These are phyloP conservation scores for Nannizziopsis barbatae DNA, from an alignment of 2,329 filamentous ascomycete species.

Conservation along the genomic window DNA sequence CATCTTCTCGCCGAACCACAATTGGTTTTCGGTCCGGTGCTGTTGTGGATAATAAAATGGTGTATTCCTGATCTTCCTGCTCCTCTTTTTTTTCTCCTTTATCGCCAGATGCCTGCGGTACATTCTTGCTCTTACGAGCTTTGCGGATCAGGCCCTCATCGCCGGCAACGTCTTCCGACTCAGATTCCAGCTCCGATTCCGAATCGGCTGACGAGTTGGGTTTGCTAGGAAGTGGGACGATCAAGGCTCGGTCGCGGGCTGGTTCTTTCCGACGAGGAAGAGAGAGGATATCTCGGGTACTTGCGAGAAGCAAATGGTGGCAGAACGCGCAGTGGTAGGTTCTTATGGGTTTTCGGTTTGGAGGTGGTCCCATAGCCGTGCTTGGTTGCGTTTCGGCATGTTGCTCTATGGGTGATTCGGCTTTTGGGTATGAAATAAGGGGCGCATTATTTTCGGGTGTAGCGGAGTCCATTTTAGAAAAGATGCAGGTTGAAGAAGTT, in stretches of 20 bases:
- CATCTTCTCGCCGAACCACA: conserved; percentile 47
- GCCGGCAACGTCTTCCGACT: conserved; percentile 13
- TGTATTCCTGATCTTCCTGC: conserved; percentile 27
- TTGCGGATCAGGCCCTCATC: conserved; percentile 4
- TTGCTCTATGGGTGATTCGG: neutral
- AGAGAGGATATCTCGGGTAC: conserved; percentile 40
- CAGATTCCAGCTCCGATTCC: conserved; percentile 13
- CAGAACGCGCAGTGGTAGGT: conserved; percentile 54
- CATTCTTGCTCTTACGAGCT: conserved; percentile 8
- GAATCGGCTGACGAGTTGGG: conserved; percentile 13
- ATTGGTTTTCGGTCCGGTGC: conserved; percentile 39
- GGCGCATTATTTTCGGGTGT: neutral
- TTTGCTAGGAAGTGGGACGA: conserved; percentile 42
- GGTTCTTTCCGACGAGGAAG: conserved; percentile 44
- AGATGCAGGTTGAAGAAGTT: too few species aligned
- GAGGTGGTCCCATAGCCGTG: neutral
- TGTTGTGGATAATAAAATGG: conserved; percentile 43
- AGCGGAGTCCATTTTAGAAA: too few species aligned
- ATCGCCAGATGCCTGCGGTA: conserved; percentile 5
- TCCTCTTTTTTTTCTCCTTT: conserved; percentile 15
- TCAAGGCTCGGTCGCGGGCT: conserved; percentile 45
- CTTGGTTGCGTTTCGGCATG: neutral
- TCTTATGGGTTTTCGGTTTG: conserved; percentile 29
- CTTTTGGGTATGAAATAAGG: neutral
- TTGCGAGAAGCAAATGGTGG: conserved; percentile 53